Evolutionary conservation across 75 land plant species (phyloP), one percentile per base, ranked within the genome.

Genomic region (Pseudotsuga menziesii): DNA sequence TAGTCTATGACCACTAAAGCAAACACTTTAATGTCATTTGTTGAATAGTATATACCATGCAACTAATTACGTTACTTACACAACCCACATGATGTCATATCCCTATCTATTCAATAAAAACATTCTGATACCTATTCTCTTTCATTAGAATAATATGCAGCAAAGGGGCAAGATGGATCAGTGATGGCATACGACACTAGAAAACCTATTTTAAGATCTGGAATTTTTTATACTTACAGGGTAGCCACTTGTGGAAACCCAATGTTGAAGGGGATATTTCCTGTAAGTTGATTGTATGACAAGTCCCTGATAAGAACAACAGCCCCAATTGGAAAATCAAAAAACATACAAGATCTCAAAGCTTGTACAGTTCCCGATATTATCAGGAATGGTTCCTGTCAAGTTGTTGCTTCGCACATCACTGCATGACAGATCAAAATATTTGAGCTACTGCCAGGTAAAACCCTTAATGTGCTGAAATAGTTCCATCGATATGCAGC

Each of bases 211-310:
- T n/a, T 16, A n/a, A 64, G 15, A 17, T 5, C 19, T 14, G 17
- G 9, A 64, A 15, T 7, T 5, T 1, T 19, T 32, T 69, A 20
- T 62, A 88, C 96, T 74, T 91, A 94, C 97, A 94, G 74, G 23
- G 97, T 94, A 56, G 97, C 97, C 22, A 94, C 94, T 87, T 94
- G 94, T 67, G 94, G 81, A 66, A 94, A 96, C 23, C 98, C 99
- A 76, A 96, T 96, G 80, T 94, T 96, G 80, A 88, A 96, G 19
- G 99, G 99, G 78, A 96, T 94, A 77, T 87, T 89, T 75, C 99
- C 97, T 15, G 76, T 86, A 9, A 96, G 78, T 15, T 83, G 87
- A 75, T 96, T 96, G 75, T 92, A 94, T 0, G 97, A 88, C 80
- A 96, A 81, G 72, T 96, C 99, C 80, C 98, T 93, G 75, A 70